Evolutionary conservation across 1,139 yeast genomes (phyloP).

Genomic region (Scheffersomyces illinoinensis): DNA sequence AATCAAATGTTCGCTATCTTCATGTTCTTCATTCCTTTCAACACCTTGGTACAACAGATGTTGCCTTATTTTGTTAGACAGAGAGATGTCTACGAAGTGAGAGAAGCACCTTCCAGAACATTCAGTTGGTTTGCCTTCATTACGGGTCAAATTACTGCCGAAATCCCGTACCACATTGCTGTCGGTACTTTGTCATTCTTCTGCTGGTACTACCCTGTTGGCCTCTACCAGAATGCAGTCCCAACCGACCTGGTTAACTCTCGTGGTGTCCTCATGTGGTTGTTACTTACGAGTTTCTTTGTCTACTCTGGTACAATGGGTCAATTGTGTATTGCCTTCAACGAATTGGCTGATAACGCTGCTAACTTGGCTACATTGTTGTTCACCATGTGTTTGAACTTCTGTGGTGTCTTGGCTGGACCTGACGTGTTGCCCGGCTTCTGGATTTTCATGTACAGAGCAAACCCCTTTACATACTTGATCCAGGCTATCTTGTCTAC

Average conservation of each 20-base stretch:
- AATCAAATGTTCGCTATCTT: conserved; percentile 59
- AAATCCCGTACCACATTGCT: conserved; percentile 35
- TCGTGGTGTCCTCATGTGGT: conserved; percentile 71
- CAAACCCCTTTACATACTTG: conserved; percentile 69
- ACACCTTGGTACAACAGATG: conserved; percentile 66
- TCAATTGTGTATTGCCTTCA: conserved; percentile 61
- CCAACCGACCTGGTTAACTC: conserved; percentile 27
- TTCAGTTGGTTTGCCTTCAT: conserved; percentile 51
- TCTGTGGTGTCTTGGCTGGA: conserved; percentile 81
- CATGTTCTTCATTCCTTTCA: conserved; percentile 53
- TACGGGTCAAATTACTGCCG: conserved; percentile 35
- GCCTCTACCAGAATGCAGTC: conserved; percentile 35
- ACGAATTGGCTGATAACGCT: conserved; percentile 70
- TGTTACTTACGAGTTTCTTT: conserved; percentile 54
- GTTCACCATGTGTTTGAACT: conserved; percentile 67
- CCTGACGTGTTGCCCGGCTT: conserved; percentile 50
- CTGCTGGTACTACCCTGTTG: conserved; percentile 46
- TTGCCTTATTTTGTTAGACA: conserved; percentile 70
- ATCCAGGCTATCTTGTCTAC: conserved; percentile 51
- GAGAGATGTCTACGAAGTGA: conserved; percentile 65
- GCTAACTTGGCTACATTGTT: conserved; percentile 65
- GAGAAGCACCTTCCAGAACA: conserved; percentile 72
- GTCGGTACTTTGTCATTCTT: conserved; percentile 37
- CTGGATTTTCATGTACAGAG: conserved; percentile 62
- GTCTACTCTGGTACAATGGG: conserved; percentile 66